A percentile compares a stretch with the other conserved stretches of the same genome.
phyloP scores from a whole-genome alignment of 2,329 filamentous ascomycete genomes.

The Colletotrichum abscissum region DNA sequence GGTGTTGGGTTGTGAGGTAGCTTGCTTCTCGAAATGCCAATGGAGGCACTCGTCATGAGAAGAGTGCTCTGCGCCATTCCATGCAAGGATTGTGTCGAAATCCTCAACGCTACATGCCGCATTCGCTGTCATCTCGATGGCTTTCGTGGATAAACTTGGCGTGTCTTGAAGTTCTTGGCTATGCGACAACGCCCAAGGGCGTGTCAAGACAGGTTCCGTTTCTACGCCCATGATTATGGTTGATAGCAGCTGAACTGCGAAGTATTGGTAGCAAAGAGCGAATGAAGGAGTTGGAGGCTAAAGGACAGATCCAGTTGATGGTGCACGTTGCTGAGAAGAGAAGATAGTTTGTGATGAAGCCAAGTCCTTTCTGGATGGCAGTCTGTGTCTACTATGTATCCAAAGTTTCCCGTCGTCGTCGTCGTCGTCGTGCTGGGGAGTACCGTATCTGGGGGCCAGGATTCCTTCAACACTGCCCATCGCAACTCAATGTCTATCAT shows the following conservation, averaged over 20 bases:
- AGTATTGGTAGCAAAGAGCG: background rate
- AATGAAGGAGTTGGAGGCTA: too few relatives aligned
- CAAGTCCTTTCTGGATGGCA: background rate
- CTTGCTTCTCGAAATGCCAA: background rate
- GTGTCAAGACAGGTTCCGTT: background rate
- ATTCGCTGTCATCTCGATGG: background rate
- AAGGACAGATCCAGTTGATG: too few relatives aligned
- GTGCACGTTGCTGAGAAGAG: background rate
- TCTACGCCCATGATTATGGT: background rate
- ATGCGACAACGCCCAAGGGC: background rate
- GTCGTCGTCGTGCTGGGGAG: background rate
- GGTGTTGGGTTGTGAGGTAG: background rate
- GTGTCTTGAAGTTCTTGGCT: background rate
- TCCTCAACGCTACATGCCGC: too few relatives aligned
- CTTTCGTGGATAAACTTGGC: background rate
- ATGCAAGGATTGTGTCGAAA: background rate
- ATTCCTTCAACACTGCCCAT: too few relatives aligned
- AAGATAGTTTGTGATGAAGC: background rate
- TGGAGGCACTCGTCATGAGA: background rate
- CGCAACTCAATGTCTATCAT: background rate
- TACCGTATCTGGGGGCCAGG: too few relatives aligned
- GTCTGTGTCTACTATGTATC: background rate
- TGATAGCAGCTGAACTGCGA: background rate
- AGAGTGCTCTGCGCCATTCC: background rate
- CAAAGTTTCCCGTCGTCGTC: background rate